phyloP scores from a whole-genome alignment of 2,329 filamentous ascomycete genomes.

The Botrytis paeoniae region DNA sequence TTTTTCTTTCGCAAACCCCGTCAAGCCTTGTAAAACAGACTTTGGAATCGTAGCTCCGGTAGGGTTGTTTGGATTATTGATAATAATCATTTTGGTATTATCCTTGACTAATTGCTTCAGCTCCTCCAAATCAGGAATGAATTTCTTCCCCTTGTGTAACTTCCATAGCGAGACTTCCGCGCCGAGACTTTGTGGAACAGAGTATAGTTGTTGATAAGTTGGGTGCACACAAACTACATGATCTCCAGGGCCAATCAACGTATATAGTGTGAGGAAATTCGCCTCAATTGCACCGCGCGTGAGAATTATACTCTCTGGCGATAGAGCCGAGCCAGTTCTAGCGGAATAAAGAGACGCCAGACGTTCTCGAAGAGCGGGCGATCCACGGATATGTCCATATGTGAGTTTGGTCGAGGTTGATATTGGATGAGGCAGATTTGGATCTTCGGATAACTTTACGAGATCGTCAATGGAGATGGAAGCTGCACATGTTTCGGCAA shows the following conservation, averaged over 20 bases:
- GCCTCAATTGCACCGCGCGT: conserved; percentile 79
- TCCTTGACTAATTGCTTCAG: conserved; percentile 61
- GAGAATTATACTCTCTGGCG: conserved; percentile 66
- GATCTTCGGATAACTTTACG: conserved; percentile 54
- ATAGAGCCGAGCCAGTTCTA: conserved; percentile 46
- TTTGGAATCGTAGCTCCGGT: conserved; percentile 69
- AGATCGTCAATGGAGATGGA: conserved; percentile 72
- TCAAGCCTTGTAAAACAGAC: conserved; percentile 56
- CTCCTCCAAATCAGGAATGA: conserved; percentile 64
- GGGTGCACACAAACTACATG: conserved; percentile 86
- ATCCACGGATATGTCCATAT: conserved; percentile 73
- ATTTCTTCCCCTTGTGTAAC: conserved; percentile 60
- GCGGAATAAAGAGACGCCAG: conserved; percentile 64
- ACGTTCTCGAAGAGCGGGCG: conserved; percentile 58
- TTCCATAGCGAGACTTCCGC: conserved; percentile 77
- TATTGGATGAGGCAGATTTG: conserved; percentile 43
- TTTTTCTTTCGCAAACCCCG: conserved; percentile 60
- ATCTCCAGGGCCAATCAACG: conserved; percentile 68
- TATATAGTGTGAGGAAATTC: conserved; percentile 78
- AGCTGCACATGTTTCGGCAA: conserved; percentile 76
- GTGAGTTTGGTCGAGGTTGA: conserved; percentile 59
- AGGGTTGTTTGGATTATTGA: conserved; percentile 80
- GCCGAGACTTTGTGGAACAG: conserved; percentile 69
- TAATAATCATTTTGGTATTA: conserved; percentile 69
- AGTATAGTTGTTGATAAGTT: conserved; percentile 82